phyloP scores from a whole-genome alignment of 2,329 filamentous ascomycete species.

The Zymoseptoria pseudotritici region DNA sequence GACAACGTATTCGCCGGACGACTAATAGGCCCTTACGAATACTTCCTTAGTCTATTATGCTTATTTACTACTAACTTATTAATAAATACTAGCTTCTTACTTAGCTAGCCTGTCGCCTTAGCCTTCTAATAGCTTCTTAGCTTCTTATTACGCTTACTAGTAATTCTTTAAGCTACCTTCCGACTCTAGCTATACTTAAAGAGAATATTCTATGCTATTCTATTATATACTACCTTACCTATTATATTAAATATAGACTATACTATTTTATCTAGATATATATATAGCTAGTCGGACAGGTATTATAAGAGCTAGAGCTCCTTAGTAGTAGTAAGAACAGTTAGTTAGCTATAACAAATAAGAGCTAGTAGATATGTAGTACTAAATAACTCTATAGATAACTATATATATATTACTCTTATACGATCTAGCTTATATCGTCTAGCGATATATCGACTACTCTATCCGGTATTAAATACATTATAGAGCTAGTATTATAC shows the following conservation, averaged over 20 bases:
- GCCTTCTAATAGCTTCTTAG: background rate
- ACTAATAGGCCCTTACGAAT: background rate
- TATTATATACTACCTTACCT: background rate
- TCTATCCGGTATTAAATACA: too few species aligned
- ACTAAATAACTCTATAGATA: too few species aligned
- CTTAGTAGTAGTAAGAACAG: too few species aligned
- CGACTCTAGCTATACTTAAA: background rate
- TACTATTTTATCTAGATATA: background rate
- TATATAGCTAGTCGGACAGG: background rate
- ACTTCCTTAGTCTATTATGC: background rate
- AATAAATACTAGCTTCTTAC: conserved; percentile 1
- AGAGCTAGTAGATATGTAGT: too few species aligned
- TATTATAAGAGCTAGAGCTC: background rate
- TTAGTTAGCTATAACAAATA: too few species aligned
- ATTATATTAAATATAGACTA: background rate
- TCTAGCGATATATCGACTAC: too few species aligned
- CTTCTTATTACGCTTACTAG: background rate
- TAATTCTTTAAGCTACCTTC: background rate
- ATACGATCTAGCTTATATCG: too few species aligned
- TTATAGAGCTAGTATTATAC: too few species aligned
- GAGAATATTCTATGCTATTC: too few species aligned
- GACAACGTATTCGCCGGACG: background rate
- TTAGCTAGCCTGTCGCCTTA: background rate
- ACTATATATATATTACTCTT: too few species aligned
- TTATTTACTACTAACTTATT: background rate